These are phyloP conservation scores for Pestalotiopsis sp. DNA, from an alignment of 2,329 filamentous ascomycete genomes.

Conservation along the genomic window DNA sequence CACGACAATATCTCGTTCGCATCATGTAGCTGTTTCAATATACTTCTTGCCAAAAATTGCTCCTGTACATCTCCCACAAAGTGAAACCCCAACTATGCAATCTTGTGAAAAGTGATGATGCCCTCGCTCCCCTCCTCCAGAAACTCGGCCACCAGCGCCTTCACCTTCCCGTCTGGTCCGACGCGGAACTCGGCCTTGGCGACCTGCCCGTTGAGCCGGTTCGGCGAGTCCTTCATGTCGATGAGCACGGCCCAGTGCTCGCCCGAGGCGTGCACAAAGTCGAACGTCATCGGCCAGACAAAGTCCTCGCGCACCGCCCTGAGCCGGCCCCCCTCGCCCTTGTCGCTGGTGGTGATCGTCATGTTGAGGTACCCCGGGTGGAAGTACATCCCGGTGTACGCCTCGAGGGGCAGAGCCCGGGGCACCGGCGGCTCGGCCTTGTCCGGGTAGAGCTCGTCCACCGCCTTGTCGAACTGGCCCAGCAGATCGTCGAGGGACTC, in stretches of 20 bases:
- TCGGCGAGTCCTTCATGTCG: slow-evolving; percentile 25
- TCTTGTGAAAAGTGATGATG: slow-evolving; percentile 25
- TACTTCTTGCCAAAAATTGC: not conserved
- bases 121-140: slow-evolving; percentile 30
- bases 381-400: slow-evolving; percentile 43
- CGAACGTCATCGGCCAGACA: slow-evolving; percentile 31
- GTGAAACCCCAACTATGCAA: not conserved
- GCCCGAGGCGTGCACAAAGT: slow-evolving; percentile 35
- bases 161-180: slow-evolving; percentile 27
- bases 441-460: slow-evolving; percentile 37
- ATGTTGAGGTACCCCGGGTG: slow-evolving; percentile 43
- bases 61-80: not conserved
- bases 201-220: slow-evolving; percentile 24
- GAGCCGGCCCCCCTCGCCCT: slow-evolving; percentile 14
- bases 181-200: slow-evolving; percentile 33
- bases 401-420: slow-evolving; percentile 32
- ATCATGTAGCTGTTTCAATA: not conserved
- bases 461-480: slow-evolving; percentile 29
- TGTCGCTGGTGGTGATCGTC: slow-evolving; percentile 21
- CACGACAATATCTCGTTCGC: not conserved
- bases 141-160: slow-evolving; percentile 31
- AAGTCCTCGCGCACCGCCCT: slow-evolving; percentile 27
- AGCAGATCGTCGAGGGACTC: slow-evolving; percentile 16
- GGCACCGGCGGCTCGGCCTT: slow-evolving; percentile 35
- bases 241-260: slow-evolving; percentile 35